A percentile compares a stretch with the other conserved stretches of the same genome.
phyloP scores from a whole-genome alignment of 1,139 yeast species.

The Pichia sp. region DNA sequence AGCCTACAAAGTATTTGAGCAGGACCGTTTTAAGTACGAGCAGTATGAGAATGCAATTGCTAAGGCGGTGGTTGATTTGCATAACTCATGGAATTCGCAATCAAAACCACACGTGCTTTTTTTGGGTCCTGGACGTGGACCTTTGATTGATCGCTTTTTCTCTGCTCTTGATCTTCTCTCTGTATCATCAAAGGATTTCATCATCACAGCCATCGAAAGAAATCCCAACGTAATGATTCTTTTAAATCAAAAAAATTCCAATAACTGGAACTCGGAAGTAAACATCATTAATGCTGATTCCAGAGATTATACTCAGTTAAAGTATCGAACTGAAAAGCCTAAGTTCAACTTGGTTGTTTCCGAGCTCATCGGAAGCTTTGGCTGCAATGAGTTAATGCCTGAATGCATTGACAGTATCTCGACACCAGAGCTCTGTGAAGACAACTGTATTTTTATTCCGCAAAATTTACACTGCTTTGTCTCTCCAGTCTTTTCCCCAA shows the following conservation, averaged over 20 bases:
- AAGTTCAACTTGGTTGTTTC: conserved; percentile 60
- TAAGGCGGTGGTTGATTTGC: conserved; percentile 47
- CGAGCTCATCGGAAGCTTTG: conserved; percentile 85
- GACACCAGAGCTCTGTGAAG: conserved; percentile 36
- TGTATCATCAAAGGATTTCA: conserved; percentile 32
- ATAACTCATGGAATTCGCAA: conserved; percentile 8
- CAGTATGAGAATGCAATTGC: conserved; percentile 64
- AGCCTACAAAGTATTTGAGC: conserved; percentile 67
- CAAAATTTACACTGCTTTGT: conserved; percentile 53
- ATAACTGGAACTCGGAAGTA: conserved; percentile 46
- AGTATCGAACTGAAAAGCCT: background rate
- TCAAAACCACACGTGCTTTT: conserved; percentile 43
- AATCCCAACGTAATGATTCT: conserved; percentile 58
- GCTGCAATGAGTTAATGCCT: conserved; percentile 85
- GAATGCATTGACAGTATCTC: conserved; percentile 50
- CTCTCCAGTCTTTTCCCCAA: conserved; percentile 64
- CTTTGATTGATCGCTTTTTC: conserved; percentile 55
- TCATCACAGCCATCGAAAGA: conserved; percentile 63
- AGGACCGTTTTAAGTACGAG: conserved; percentile 62
- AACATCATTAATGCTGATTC: conserved; percentile 54
- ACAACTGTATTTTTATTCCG: conserved; percentile 56
- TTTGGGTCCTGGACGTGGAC: conserved; percentile 88
- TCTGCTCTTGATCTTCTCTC: conserved; percentile 38
- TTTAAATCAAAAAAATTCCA: conserved; percentile 41
- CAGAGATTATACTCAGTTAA: conserved; percentile 31